These are phyloP conservation scores for Alternaria dauci DNA, from an alignment of 2,329 filamentous ascomycete species.

Conservation along the genomic window DNA sequence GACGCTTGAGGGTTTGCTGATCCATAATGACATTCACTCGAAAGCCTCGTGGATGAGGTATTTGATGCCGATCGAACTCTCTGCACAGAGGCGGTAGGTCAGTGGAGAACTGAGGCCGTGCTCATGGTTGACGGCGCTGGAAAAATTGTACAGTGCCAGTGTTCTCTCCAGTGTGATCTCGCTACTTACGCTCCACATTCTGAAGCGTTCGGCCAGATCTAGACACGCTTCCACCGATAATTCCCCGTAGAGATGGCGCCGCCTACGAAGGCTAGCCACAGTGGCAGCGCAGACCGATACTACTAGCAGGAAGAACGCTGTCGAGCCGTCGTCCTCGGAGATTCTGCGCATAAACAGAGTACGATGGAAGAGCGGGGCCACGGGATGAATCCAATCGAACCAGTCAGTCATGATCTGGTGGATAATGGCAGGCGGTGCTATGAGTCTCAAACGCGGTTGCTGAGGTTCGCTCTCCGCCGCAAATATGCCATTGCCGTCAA, in stretches of 20 bases:
- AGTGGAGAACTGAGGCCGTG: slow-evolving; percentile 24
- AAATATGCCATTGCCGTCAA: not conserved
- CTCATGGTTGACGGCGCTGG: slow-evolving; percentile 24
- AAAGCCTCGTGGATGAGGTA: slow-evolving; percentile 23
- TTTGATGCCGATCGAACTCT: slow-evolving; percentile 22
- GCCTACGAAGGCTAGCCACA: slow-evolving; percentile 25
- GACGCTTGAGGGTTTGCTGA: slow-evolving; percentile 24
- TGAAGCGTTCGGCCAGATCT: slow-evolving; percentile 22
- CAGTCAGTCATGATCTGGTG: slow-evolving; percentile 26
- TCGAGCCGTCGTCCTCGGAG: slow-evolving; percentile 1
- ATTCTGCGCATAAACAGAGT: slow-evolving; percentile 17
- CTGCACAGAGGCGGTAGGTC: slow-evolving; percentile 22
- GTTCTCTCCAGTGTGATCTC: slow-evolving; percentile 6
- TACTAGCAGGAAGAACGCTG: slow-evolving; percentile 4
- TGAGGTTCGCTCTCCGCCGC: not conserved
- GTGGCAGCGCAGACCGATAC: slow-evolving; percentile 30
- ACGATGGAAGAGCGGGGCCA: slow-evolving; percentile 26
- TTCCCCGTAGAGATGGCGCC: slow-evolving; percentile 23
- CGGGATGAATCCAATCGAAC: slow-evolving; percentile 34
- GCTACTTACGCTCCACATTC: slow-evolving; percentile 19
- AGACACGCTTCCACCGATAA: slow-evolving; percentile 27
- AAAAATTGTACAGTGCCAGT: slow-evolving; percentile 29
- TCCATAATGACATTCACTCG: slow-evolving; percentile 22
- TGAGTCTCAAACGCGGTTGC: slow-evolving; percentile 4
- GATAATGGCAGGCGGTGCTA: slow-evolving; percentile 18